Percentiles rank a stretch among this genome's conserved stretches.
These are phyloP conservation scores for Mycena vulgaris DNA, from an alignment of 768 basidiomycete genomes.

Conservation along the genomic window DNA sequence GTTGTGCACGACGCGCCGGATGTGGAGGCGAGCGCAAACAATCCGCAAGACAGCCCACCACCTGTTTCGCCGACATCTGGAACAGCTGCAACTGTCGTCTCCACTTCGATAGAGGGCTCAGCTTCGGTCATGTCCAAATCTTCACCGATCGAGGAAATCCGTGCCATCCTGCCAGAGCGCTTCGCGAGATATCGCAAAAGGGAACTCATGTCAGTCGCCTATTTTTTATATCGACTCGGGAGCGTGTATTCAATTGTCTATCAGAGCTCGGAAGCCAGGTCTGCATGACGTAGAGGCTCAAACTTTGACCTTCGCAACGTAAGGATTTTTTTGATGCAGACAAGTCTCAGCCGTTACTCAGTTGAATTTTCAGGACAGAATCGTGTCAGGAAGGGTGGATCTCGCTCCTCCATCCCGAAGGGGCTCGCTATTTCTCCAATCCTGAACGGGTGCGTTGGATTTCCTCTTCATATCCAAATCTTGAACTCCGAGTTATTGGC, in stretches of 20 bases:
- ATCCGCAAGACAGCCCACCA: neutral
- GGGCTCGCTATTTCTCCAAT: slow-evolving; percentile 33
- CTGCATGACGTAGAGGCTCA: neutral
- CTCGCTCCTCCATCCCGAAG: slow-evolving; percentile 29
- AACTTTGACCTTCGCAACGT: slow-evolving; percentile 12
- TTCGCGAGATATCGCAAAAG: slow-evolving; percentile 7
- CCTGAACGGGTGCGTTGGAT: slow-evolving; percentile 9
- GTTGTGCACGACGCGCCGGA: neutral
- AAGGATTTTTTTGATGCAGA: neutral
- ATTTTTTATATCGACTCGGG: neutral
- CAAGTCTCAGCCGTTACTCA: neutral
- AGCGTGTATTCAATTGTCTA: neutral
- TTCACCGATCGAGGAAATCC: no score
- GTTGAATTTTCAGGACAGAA: slow-evolving; percentile 2
- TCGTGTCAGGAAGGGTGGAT: slow-evolving; percentile 14
- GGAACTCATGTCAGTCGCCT: slow-evolving; percentile 13
- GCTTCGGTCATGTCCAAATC: no score
- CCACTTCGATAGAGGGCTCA: no score
- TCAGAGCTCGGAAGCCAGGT: neutral
- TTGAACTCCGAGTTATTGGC: neutral
- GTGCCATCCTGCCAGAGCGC: slow-evolving; percentile 8
- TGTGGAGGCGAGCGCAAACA: neutral
- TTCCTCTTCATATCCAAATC: neutral
- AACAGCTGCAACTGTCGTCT: no score
- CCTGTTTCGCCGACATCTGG: neutral